These are phyloP conservation scores for Colletotrichum godetiae DNA, from an alignment of 2,329 filamentous ascomycete genomes.

Conservation along the genomic window DNA sequence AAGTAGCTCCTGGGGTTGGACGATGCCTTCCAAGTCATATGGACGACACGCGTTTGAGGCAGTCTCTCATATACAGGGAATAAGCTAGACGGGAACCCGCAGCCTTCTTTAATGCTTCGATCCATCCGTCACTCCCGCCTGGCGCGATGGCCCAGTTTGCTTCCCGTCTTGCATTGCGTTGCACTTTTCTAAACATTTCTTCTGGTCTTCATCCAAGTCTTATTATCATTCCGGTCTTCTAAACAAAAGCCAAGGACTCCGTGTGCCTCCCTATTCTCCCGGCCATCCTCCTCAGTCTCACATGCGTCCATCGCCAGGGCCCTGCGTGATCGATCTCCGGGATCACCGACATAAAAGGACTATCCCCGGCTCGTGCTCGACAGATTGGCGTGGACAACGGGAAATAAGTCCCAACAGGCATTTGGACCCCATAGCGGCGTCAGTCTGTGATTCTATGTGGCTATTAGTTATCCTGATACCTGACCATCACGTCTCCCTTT, in stretches of 20 bases:
- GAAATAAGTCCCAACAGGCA: slow-evolving; percentile 1
- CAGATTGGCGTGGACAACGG: slow-evolving; percentile 12
- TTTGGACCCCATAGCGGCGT: not conserved
- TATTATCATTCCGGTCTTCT: not conserved
- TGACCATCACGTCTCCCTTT: not conserved
- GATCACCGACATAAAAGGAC: slow-evolving; percentile 17
- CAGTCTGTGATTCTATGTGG: not conserved
- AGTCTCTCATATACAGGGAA: slow-evolving; percentile 20
- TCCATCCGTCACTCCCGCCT: slow-evolving; percentile 27
- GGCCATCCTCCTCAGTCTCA: slow-evolving; percentile 4
- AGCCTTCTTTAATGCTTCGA: slow-evolving; percentile 31
- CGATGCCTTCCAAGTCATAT: slow-evolving; percentile 13
- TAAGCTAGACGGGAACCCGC: slow-evolving; percentile 16
- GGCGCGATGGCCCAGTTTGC: slow-evolving; percentile 18
- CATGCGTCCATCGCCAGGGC: not conserved
- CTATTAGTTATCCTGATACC: too few relatives aligned
- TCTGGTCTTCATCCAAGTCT: not conserved
- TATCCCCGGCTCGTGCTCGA: slow-evolving; percentile 18
- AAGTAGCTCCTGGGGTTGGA: not conserved
- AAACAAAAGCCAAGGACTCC: slow-evolving; percentile 2
- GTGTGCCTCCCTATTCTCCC: slow-evolving; percentile 24
- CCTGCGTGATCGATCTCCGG: slow-evolving; percentile 9
- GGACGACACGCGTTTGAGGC: slow-evolving; percentile 27
- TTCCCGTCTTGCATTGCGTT: slow-evolving; percentile 6
- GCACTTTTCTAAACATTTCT: not conserved